Percentiles rank a stretch among this genome's conserved stretches.
Evolutionary conservation across 1,284 basidiomycete genomes (phyloP).

Genomic region (Austroboletus niveus): DNA sequence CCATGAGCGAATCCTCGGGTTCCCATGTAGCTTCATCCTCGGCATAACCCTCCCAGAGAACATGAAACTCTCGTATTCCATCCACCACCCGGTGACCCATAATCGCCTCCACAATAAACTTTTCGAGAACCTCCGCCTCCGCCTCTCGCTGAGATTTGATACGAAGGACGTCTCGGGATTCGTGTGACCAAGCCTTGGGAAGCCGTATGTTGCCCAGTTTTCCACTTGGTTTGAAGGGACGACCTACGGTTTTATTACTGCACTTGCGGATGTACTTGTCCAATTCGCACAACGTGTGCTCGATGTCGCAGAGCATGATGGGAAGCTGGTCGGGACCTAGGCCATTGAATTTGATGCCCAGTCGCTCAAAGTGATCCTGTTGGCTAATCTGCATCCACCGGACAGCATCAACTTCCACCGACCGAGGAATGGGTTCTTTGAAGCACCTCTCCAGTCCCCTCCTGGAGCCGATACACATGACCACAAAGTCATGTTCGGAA

Average conservation of each 20-base stretch:
- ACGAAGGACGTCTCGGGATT: constrained; percentile 36
- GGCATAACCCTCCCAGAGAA: constrained; percentile 62
- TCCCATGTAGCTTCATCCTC: constrained; percentile 65
- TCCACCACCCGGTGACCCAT: constrained; percentile 32
- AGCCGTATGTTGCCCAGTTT: constrained; percentile 34
- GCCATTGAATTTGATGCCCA: constrained; percentile 49
- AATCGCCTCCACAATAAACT: constrained; percentile 35
- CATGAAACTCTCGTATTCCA: constrained; percentile 43
- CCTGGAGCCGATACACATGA: constrained; percentile 55
- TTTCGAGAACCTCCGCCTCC: constrained; percentile 39
- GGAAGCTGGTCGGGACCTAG: constrained; percentile 44
- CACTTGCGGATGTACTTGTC: constrained; percentile 60
- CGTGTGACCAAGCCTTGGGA: constrained; percentile 52
- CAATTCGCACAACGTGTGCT: constrained; percentile 66
- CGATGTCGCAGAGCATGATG: constrained; percentile 59
- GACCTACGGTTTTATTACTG: constrained; percentile 14
- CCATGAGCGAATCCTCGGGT: constrained; percentile 41
- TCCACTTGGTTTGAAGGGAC: constrained; percentile 33
- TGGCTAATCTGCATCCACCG: constrained; percentile 57
- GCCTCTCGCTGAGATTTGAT: constrained; percentile 38
- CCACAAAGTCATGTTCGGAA: constrained; percentile 57
- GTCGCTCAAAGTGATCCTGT: constrained; percentile 46
- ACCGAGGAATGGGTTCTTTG: constrained; percentile 26
- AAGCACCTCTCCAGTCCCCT: constrained; percentile 48
- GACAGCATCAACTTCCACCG: constrained; percentile 51